Evolutionary conservation across 805 yeast species (phyloP).

Genomic region (Debaryomyces prosopidis): DNA sequence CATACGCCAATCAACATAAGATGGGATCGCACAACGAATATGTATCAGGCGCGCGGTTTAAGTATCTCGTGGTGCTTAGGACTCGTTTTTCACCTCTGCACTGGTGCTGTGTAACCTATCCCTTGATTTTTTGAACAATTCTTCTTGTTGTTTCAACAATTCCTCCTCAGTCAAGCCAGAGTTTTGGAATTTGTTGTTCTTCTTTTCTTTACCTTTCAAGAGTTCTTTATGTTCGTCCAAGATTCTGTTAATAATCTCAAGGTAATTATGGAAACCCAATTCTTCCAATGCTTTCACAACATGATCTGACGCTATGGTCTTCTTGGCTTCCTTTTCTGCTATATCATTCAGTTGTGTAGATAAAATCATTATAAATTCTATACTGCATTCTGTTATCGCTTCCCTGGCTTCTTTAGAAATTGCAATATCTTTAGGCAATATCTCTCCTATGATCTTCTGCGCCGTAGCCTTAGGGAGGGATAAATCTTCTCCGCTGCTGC

Average conservation of each 20-base stretch:
- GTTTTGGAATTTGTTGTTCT: conserved; percentile 89
- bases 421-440: conserved; percentile 82
- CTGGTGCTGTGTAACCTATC: conserved; percentile 52
- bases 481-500: conserved; percentile 38
- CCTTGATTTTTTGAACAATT: conserved; percentile 77
- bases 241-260: conserved; percentile 77
- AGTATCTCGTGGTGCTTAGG: not conserved
- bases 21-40: not conserved
- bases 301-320: conserved; percentile 95
- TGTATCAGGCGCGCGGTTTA: too few species aligned
- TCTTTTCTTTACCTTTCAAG: conserved; percentile 84
- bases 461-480: conserved; percentile 77
- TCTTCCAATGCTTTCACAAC: conserved; percentile 86
- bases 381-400: conserved; percentile 92
- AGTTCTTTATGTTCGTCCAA: conserved; percentile 85
- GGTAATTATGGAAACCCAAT: conserved; percentile 82
- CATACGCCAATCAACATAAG: not conserved
- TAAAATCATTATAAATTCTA: conserved; percentile 91
- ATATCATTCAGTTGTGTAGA: conserved; percentile 94
- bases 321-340: conserved; percentile 93
- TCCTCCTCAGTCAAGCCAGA: conserved; percentile 94
- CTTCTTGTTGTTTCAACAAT: conserved; percentile 87
- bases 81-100: conserved; percentile 14
- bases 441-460: conserved; percentile 89
- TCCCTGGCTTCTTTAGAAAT: conserved; percentile 94